Base-by-base conservation (phyloP, 139 green algal genomes). In the Auxenochlorella pyrenoidosa region DNA sequence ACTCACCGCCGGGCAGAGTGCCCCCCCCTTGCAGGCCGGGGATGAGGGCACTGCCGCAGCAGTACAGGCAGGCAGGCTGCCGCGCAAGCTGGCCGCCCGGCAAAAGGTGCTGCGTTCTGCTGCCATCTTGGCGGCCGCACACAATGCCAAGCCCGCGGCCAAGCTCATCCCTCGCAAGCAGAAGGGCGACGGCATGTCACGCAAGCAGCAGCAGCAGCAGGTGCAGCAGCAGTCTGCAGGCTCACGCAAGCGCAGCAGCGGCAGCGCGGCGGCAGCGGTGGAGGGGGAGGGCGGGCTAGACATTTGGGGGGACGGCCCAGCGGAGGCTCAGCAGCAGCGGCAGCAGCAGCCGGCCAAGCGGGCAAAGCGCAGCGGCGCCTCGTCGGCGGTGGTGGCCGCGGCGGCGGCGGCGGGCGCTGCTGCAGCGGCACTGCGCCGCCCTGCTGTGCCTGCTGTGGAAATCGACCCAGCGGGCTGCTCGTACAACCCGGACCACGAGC, bases 401-500 rank as follows among this genome's bases (percentile, higher is more conserved):
- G 18, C 44, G 30, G 84, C 79, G 40, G 75, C 84, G 16, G 75
- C 60, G 3, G 60, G 15, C 16, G 75, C 73, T 6, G 73, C 73
- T 6, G 43, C 26, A 22, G 43, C 41, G 41, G 73, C 22, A 41
- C 24, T 59, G 6, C 40, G 40, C 16, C 36, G 40, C 8, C 41
- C 43, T 0, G 8, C 30, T 13, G 21, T 80, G 40, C 28, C 41
- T 40, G 75, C 75, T 40, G 44, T 81, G 5, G 73, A 59, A 26
- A 59, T 80, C 24, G 73, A 80, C 73, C 73, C 73, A 24, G 73
- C 96, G 0, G 96, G 96, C 51, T 97, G 94, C 88, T 98, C 95
- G 15, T 97, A 95, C 91, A 98, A 98, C 88, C 96, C 96, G 0
- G 90, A 95, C 60, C 34, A 28, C 0, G 92, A 93, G 87, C 82